phyloP scores from a whole-genome alignment of 768 basidiomycete species.

The Russula lepida region DNA sequence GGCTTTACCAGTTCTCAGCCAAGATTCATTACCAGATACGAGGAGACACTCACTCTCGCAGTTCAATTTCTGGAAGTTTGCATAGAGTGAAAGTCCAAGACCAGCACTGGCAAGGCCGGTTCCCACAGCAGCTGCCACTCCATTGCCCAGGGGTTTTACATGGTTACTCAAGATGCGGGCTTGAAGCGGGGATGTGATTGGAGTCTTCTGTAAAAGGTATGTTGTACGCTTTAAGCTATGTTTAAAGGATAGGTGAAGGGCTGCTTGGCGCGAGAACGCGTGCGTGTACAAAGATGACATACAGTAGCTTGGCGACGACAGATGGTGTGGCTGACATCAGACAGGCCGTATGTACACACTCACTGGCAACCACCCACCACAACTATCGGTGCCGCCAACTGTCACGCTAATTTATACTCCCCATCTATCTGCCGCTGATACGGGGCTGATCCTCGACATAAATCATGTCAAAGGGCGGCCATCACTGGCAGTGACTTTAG shows the following conservation, averaged over 20 bases:
- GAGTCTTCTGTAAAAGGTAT: background rate
- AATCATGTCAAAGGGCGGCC: too few species aligned
- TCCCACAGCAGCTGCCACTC: background rate
- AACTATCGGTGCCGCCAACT: too few species aligned
- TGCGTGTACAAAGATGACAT: conserved; percentile 15
- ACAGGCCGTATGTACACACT: too few species aligned
- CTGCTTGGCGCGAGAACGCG: conserved; percentile 1
- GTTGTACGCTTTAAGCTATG: background rate
- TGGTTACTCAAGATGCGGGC: background rate
- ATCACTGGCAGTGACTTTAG: too few species aligned
- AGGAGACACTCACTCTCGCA: conserved; percentile 11
- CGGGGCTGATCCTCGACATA: too few species aligned
- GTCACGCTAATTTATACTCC: too few species aligned
- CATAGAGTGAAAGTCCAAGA: conserved; percentile 5
- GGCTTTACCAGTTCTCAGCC: background rate
- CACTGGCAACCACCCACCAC: too few species aligned
- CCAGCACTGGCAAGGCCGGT: conserved; percentile 8
- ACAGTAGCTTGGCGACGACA: background rate
- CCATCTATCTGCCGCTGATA: too few species aligned
- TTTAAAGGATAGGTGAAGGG: background rate
- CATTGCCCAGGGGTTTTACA: too few species aligned
- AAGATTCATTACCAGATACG: background rate
- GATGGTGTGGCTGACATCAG: background rate
- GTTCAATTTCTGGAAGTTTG: conserved; percentile 3
- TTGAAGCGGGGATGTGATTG: background rate